A percentile compares a stretch with the other conserved stretches of the same genome.
phyloP scores from a whole-genome alignment of 495 filamentous ascomycete genomes.

The Friedmanniomyces endolithicus region DNA sequence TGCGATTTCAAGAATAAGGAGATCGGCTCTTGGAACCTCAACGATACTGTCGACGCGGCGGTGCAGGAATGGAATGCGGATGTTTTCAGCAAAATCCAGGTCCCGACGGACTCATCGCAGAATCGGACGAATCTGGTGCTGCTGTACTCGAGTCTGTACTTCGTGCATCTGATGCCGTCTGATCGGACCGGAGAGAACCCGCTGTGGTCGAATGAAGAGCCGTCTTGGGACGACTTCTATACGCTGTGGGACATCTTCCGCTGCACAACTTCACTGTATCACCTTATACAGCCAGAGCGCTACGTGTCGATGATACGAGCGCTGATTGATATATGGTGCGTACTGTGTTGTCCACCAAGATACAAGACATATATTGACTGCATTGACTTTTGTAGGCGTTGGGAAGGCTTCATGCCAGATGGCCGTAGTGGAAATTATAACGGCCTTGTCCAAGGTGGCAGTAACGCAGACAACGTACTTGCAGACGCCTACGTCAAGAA shows the following conservation, averaged over 20 bases:
- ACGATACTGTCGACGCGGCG: conserved; percentile 21
- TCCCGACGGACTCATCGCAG: conserved; percentile 15
- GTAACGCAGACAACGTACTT: conserved; percentile 31
- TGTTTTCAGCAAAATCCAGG: conserved; percentile 28
- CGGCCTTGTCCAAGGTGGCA: conserved; percentile 29
- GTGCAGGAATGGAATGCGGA: conserved; percentile 27
- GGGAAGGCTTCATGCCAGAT: conserved; percentile 30
- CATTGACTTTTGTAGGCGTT: neutral
- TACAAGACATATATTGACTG: too few species aligned
- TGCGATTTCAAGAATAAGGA: conserved; percentile 28
- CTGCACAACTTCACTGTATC: conserved; percentile 23
- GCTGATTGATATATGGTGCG: conserved; percentile 27
- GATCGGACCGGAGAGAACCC: conserved; percentile 30
- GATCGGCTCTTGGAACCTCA: conserved; percentile 23
- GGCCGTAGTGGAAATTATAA: conserved; percentile 28
- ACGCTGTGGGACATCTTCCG: conserved; percentile 31
- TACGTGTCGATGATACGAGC: conserved; percentile 24
- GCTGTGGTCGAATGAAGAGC: conserved; percentile 25
- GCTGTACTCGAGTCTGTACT: conserved; percentile 28
- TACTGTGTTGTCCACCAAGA: too few species aligned
- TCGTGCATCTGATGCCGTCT: conserved; percentile 29
- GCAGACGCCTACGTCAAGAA: conserved; percentile 33
- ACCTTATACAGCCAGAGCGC: conserved; percentile 25
- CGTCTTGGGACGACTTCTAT: conserved; percentile 31
- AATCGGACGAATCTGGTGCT: conserved; percentile 25